phyloP scores from a whole-genome alignment of 2,329 filamentous ascomycete genomes.

The Hypoxylon sp. region DNA sequence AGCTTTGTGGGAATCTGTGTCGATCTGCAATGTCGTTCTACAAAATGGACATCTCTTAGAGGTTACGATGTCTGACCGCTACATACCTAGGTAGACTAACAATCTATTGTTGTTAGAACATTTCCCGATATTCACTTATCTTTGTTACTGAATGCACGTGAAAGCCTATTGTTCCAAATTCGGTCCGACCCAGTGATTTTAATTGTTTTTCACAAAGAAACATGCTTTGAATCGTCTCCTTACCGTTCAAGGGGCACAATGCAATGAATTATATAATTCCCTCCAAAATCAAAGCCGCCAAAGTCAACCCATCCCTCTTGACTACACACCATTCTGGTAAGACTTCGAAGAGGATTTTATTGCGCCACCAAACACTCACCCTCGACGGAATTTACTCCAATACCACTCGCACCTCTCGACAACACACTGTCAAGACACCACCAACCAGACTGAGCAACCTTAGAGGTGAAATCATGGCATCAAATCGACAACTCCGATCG shows the following conservation, averaged over 20 bases:
- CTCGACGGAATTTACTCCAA: not conserved
- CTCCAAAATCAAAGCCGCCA: not conserved
- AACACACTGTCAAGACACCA: conserved; percentile 24
- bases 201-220: not conserved
- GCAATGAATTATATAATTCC: not conserved
- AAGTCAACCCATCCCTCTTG: not conserved
- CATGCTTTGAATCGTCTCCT: not conserved
- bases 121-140: not conserved
- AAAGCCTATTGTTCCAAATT: not conserved
- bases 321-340: not conserved
- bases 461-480: not conserved
- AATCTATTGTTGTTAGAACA: conserved; percentile 23
- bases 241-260: not conserved
- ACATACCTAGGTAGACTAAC: conserved; percentile 11
- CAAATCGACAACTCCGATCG: not conserved
- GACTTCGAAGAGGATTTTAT: not conserved
- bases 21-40: not conserved
- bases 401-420: not conserved
- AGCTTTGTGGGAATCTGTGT: not conserved
- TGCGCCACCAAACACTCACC: not conserved
- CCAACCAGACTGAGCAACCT: conserved; percentile 6
- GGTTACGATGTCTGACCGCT: not conserved
- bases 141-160: conserved; percentile 5
- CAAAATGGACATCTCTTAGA: not conserved
- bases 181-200: not conserved